Percentiles rank a stretch among this genome's conserved stretches.
Evolutionary conservation across 192 early-diverging fungal species (phyloP).

Genomic region (Rhizoclosmatium sp.): DNA sequence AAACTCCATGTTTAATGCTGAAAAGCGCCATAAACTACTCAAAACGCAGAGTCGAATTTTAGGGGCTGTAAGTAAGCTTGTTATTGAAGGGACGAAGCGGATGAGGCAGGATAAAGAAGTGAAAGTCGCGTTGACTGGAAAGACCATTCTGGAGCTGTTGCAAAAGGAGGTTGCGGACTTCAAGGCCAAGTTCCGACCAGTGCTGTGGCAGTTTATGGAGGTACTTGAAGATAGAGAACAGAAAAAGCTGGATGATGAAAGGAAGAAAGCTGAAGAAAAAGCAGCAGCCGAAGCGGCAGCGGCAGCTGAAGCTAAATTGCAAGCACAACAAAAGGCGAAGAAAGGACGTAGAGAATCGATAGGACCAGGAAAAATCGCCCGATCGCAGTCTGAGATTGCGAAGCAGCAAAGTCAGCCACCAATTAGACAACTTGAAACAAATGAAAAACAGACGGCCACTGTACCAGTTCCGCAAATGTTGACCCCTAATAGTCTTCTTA

Average conservation of each 20-base stretch:
- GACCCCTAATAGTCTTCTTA: no score
- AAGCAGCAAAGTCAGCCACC: no score
- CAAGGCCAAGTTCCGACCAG: conserved; percentile 15
- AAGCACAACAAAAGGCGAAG: not conserved
- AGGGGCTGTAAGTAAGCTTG: not conserved
- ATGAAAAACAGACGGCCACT: no score
- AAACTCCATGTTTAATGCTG: conserved; percentile 4
- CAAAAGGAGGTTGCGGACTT: not conserved
- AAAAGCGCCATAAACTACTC: not conserved
- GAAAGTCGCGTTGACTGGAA: not conserved
- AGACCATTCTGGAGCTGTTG: conserved; percentile 8
- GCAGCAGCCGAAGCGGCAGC: not conserved
- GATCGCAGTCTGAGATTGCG: not conserved
- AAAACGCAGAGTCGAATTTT: conserved; percentile 20
- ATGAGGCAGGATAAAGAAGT: not conserved
- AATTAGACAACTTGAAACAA: no score
- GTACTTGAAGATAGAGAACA: not conserved
- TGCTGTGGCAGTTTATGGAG: not conserved
- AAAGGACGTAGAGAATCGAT: not conserved
- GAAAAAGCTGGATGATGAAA: conserved; percentile 15
- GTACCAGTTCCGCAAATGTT: no score
- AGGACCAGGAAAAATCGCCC: not conserved
- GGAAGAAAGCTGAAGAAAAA: not conserved
- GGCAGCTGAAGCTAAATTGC: not conserved
- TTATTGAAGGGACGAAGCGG: not conserved